Percentiles rank a stretch among this genome's conserved stretches.
Evolutionary conservation across 768 basidiomycete genomes (phyloP).

Genomic region (Mycena vitilis): DNA sequence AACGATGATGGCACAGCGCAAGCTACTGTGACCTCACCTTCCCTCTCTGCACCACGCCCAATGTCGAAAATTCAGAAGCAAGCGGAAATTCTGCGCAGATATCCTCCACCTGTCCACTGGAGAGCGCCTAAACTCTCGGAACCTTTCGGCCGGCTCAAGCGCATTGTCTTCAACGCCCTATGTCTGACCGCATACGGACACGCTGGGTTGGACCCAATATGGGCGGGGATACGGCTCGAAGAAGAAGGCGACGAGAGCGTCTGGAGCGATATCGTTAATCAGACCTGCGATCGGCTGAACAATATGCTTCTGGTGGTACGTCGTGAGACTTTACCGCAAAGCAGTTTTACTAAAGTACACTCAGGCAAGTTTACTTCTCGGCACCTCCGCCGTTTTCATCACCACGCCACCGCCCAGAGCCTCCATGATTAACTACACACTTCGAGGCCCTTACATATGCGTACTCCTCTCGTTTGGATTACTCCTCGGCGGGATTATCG

Average conservation of each 20-base stretch:
- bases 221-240: conserved; percentile 11
- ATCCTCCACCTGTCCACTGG: not conserved
- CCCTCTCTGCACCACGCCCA: not conserved
- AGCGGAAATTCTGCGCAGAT: not conserved
- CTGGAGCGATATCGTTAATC: not conserved
- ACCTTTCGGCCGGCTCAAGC: not conserved
- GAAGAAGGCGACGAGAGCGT: conserved; percentile 18
- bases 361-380: conserved; percentile 17
- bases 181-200: conserved; percentile 10
- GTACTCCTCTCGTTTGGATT: no score
- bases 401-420: conserved; percentile 13
- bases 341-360: not conserved
- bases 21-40: no score
- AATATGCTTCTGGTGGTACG: conserved; percentile 11
- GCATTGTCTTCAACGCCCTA: not conserved
- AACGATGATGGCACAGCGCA: no score
- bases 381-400: conserved; percentile 15
- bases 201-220: not conserved
- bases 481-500: conserved; percentile 19
- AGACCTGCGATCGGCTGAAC: conserved; percentile 10
- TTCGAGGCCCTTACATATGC: no score
- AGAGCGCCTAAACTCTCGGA: not conserved
- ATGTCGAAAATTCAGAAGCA: conserved; percentile 1
- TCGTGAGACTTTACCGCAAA: not conserved
- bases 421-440: conserved; percentile 1